Conservation (phyloP, 768 basidiomycete species). For the Phylloporus sp. region DNA sequence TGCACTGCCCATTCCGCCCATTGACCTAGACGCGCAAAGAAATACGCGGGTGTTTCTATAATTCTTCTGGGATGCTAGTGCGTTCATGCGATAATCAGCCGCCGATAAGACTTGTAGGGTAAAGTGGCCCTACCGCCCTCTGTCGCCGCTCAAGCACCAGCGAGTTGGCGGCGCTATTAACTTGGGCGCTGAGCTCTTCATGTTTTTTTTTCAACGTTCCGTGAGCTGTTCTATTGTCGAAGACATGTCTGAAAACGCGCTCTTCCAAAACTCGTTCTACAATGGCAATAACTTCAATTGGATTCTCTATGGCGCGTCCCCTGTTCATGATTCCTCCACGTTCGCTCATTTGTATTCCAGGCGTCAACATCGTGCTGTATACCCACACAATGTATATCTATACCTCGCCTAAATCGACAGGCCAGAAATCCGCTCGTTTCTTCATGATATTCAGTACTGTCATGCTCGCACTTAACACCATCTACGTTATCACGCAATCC, state of each 20-base stretch:
- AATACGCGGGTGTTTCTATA: no score
- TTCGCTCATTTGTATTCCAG: not conserved
- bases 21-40: no score
- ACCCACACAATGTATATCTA: constrained; percentile 6
- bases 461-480: constrained; percentile 24
- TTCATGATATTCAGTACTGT: constrained; percentile 12
- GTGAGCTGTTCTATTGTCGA: not conserved
- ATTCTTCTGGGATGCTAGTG: no score
- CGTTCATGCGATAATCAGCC: not conserved
- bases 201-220: no score
- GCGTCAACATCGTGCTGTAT: constrained; percentile 15
- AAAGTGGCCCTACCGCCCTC: not conserved
- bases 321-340: not conserved
- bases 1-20: constrained; percentile 3
- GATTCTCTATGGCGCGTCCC: constrained; percentile 11
- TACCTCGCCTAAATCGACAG: not conserved
- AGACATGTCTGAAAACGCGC: not conserved
- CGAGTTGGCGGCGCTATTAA: not conserved
- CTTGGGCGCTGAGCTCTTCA: not conserved
- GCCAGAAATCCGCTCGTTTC: not conserved
- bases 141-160: not conserved
- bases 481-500: constrained; percentile 17
- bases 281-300: constrained; percentile 12
- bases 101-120: not conserved
- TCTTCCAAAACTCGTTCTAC: constrained; percentile 17